phyloP scores from a whole-genome alignment of 768 basidiomycete species.

The Rhodotorula graminis region DNA sequence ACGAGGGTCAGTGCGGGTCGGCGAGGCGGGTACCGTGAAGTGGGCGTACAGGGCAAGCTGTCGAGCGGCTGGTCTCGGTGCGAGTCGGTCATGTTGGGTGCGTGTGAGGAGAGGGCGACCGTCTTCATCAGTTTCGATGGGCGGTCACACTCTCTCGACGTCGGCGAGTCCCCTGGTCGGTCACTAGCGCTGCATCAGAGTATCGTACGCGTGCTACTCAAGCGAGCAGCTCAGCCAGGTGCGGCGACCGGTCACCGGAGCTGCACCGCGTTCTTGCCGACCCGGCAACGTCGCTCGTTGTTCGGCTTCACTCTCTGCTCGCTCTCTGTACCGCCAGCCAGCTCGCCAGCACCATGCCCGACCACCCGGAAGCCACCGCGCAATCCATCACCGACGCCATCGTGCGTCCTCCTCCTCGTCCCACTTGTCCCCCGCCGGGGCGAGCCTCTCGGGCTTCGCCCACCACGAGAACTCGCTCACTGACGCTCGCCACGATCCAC shows the following conservation, averaged over 20 bases:
- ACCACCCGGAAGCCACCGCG: background rate
- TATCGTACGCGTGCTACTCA: no score
- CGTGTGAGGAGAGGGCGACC: no score
- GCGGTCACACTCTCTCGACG: no score
- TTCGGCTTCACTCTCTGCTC: background rate
- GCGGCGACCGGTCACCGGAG: no score
- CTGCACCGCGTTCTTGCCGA: no score
- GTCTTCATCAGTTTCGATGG: no score
- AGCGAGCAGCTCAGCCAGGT: no score
- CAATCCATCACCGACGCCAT: conserved; percentile 25
- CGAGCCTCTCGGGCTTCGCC: no score
- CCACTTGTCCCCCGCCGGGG: background rate
- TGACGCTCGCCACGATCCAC: background rate
- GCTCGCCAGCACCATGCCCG: background rate
- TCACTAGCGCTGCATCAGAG: no score
- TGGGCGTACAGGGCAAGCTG: conserved; percentile 4
- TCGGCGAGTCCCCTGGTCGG: no score
- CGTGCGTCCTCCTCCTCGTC: background rate
- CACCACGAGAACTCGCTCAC: no score
- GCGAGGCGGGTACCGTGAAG: background rate
- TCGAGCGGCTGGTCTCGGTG: conserved; percentile 1
- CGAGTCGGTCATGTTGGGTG: background rate
- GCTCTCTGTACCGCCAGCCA: background rate
- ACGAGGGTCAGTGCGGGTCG: background rate
- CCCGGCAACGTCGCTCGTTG: no score